Evolutionary conservation across 768 basidiomycete species (phyloP).

Genomic region (Tremella yokohamensis): DNA sequence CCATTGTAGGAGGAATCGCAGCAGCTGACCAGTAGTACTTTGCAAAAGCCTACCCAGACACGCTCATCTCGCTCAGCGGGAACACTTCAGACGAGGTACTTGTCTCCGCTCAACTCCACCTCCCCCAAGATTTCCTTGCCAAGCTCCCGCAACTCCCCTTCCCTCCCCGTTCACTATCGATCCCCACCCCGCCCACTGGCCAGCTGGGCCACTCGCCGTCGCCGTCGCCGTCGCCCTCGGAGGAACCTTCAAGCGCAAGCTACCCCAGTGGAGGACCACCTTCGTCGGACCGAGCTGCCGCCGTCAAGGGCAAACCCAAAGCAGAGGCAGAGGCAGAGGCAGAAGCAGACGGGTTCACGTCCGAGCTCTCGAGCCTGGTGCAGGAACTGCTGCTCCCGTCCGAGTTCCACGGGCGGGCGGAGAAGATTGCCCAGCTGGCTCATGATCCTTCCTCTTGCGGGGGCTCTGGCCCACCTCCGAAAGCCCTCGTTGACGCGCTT

Average conservation of each 20-base stretch:
- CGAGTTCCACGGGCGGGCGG: background rate
- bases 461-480: conserved; percentile 5
- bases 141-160: background rate
- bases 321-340: no score
- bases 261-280: background rate
- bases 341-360: background rate
- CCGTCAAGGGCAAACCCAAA: no score
- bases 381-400: background rate
- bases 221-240: background rate
- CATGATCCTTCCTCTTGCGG: conserved; percentile 6
- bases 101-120: conserved; percentile 27
- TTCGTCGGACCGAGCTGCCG: no score
- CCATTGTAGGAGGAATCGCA: background rate
- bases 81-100: conserved; percentile 52
- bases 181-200: conserved; percentile 14
- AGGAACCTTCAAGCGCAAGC: conserved; percentile 9
- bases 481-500: conserved; percentile 21
- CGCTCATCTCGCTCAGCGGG: conserved; percentile 47
- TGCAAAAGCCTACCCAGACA: conserved; percentile 40
- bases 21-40: conserved; percentile 37
- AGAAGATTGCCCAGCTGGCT: conserved; percentile 1
- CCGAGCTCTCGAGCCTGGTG: conserved; percentile 1
- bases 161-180: conserved; percentile 17
- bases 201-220: background rate
- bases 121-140: conserved; percentile 1